These are phyloP conservation scores for Trichoderma koningiopsis DNA, from an alignment of 2,329 filamentous ascomycete genomes.

Conservation along the genomic window DNA sequence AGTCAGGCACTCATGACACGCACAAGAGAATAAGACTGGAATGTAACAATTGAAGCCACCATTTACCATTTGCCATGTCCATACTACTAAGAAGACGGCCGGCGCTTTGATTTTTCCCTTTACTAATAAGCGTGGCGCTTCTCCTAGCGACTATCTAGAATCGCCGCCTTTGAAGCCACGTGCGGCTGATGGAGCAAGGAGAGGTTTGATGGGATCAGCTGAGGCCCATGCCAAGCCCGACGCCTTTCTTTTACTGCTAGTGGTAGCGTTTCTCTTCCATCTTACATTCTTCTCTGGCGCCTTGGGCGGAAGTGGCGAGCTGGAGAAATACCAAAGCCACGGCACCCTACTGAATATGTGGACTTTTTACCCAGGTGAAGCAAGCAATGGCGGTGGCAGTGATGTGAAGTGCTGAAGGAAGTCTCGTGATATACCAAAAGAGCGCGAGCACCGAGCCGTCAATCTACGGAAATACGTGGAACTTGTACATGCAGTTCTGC, in stretches of 20 bases:
- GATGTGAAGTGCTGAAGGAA: neutral
- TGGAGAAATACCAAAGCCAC: neutral
- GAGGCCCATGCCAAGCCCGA: neutral
- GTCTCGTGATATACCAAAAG: neutral
- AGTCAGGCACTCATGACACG: neutral
- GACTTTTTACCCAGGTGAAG: too few relatives aligned
- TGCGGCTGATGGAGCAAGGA: constrained; percentile 17
- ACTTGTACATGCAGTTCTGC: neutral
- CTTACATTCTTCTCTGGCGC: neutral
- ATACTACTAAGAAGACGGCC: neutral
- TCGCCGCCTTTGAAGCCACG: constrained; percentile 3
- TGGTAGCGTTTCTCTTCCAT: too few relatives aligned
- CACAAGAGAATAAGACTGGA: neutral
- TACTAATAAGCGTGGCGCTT: neutral
- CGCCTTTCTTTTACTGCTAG: neutral
- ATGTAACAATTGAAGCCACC: neutral
- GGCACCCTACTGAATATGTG: neutral
- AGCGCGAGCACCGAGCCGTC: neutral
- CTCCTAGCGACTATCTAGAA: neutral
- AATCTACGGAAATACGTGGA: too few relatives aligned
- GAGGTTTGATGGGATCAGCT: neutral
- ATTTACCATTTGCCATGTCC: neutral
- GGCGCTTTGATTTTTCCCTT: neutral
- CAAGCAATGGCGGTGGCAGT: neutral
- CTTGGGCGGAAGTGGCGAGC: neutral